phyloP scores from a whole-genome alignment of 2,329 filamentous ascomycete species.

The Magnaporthiopsis rhizophila region DNA sequence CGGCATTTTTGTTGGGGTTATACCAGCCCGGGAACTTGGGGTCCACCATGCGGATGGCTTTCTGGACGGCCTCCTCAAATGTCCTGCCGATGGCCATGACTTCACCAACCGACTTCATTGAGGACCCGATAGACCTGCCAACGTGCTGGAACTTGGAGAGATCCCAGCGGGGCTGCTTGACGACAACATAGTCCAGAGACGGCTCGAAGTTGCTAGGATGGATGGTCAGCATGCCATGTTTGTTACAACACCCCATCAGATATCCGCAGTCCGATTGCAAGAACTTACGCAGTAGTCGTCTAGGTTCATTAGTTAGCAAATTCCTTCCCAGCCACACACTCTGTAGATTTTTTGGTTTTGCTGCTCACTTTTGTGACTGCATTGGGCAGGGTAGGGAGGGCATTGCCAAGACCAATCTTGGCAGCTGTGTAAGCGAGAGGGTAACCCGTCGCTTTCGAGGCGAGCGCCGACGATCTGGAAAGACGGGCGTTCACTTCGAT shows the following conservation, averaged over 20 bases:
- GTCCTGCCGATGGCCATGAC: slow-evolving; percentile 99
- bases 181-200: slow-evolving; percentile 94
- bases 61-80: slow-evolving; percentile 98
- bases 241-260: neutral
- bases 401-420: slow-evolving; percentile 91
- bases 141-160: slow-evolving; percentile 98
- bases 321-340: neutral
- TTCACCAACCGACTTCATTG: slow-evolving; percentile 98
- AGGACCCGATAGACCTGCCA: slow-evolving; percentile 91
- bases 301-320: slow-evolving; percentile 25
- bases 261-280: neutral
- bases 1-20: slow-evolving; percentile 40
- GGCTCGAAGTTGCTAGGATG: slow-evolving; percentile 77
- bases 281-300: slow-evolving; percentile 69
- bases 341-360: neutral
- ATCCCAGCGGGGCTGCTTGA: slow-evolving; percentile 98
- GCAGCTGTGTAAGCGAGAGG: slow-evolving; percentile 93
- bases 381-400: slow-evolving; percentile 89
- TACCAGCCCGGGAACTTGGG: slow-evolving; percentile 89
- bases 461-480: slow-evolving; percentile 88
- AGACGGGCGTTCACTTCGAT: slow-evolving; percentile 98
- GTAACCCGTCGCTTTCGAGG: slow-evolving; percentile 95
- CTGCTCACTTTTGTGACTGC: slow-evolving; percentile 63
- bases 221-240: neutral
- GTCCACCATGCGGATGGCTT: slow-evolving; percentile 95